Evolutionary conservation across 176 grass and related monocot species (phyloP), one percentile per base, ranked within the genome.

Genomic region (Eragrostis nindensis): DNA sequence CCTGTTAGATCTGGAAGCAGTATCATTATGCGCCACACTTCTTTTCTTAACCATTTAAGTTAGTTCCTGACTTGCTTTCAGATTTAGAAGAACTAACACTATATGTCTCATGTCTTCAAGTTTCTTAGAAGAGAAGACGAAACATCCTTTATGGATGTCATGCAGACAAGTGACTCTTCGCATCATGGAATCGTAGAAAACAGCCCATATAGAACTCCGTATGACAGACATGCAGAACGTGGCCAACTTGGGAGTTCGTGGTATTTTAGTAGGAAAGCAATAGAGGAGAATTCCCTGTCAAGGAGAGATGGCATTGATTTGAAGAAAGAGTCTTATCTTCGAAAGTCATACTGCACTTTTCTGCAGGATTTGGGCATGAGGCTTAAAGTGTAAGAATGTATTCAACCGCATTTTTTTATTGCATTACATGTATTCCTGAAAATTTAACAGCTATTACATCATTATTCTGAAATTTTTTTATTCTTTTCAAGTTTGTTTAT

Each of bases 301-400:
- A 88, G 87, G 64, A 83, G 42, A 78, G 91, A 97, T 73, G 85
- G 87, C 53, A 97, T 94, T 80, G 92, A 94, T 90, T 53, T 90
- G 67, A 97, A 94, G 82, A 97, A 94, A 64, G 91, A 97, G 73
- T 88, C 87, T 66, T 90, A 89, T 79, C 87, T 94, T 76, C 89
- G 94, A 79, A 97, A 97, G 77, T 90, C 94, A 66, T 97, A 97
- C 75, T 97, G 94, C 85, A 87, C 92, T 54, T 97, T 92, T 83
- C 78, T 97, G 76, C 94, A 97, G 72, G 94, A 97, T 70, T 87
- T 97, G n/a, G 94, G 94, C 64, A 94, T 97, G 87, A 93, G 87
- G 77, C 92, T 97, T 87, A 86, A 97, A 94, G 94, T 97, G 94
- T 97, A 94, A 94, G 94, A 48, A 71, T 81, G 56, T 65, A 12